Base-by-base conservation (phyloP, 2,329 filamentous ascomycete genomes). In the Zelopaecilomyces penicillatus region DNA sequence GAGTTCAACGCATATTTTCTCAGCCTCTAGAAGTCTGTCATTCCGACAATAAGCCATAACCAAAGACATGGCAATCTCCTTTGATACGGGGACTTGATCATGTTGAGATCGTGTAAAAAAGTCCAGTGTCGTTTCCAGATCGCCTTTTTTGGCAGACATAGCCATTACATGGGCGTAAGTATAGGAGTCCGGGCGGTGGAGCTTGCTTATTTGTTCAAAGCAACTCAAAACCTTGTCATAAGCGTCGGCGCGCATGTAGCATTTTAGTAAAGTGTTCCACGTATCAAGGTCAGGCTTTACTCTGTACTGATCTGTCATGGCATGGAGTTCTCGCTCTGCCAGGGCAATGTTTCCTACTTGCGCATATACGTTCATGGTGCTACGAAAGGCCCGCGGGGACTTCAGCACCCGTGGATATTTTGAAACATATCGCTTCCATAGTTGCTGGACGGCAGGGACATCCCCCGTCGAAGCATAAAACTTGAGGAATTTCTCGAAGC, bases 211-310 rank as follows among this genome's bases (percentile, higher is more conserved):
- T 7, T 73, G 65, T 12, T 80, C 71, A 54, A 94, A 89, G 40
- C 74, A 72, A 5, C 69, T 59, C 45, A 87, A 66, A 9, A 82
- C 83, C 5, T 78, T 76, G n/a, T 78, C 69, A 37, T 86, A 74
- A 57, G 93, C 80, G 39, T 78, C 73, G 1, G 76, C 75, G 52
- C 79, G 80, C 12, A 74, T 73, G 62, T 89, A 77, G 3, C 84
- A 82, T 55, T 83, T 79, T 38, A 97, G 69, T 29, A 95, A 64
- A 26, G 82, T 80, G 57, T 95, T 95, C 83, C 85, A 95, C 50
- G 76, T 79, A 32, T 70, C 60, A 1, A 74, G 61, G 50, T 80
- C 77, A 5, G 82, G 83, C 36, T 67, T 52, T 11, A 84, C 54
- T 1, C 68, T 64, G 54, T 81, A 82, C 41, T 78, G 69, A 5